Conservation (phyloP, 73 alveolate genomes). For the Paramecium sexaurelia region DNA sequence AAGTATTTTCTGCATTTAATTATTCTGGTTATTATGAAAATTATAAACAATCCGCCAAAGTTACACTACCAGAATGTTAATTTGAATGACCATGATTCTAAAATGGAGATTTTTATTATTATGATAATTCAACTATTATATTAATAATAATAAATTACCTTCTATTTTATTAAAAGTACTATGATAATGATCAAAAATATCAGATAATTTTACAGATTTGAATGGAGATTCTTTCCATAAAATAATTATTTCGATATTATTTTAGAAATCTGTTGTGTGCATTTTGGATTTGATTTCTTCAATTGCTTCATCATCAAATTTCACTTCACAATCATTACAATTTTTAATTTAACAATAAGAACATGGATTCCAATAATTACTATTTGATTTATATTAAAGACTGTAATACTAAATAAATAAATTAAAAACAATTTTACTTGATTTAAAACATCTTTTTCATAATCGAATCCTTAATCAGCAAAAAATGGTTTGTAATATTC, state of each 20-base stretch:
- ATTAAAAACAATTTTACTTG: background rate
- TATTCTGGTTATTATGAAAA: constrained; percentile 74
- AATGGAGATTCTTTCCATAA: constrained; percentile 16
- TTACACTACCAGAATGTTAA: background rate
- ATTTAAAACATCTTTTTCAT: background rate
- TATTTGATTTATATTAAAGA: background rate
- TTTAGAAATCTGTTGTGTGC: background rate
- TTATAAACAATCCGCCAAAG: constrained; percentile 46
- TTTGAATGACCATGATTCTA: constrained; percentile 5
- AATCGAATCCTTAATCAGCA: background rate
- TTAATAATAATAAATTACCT: background rate
- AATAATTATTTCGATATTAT: background rate
- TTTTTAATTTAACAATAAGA: background rate
- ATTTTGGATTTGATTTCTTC: background rate
- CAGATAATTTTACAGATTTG: background rate
- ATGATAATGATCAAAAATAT: constrained; percentile 13
- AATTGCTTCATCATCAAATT: constrained; percentile 14
- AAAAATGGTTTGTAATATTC: background rate
- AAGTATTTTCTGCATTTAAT: constrained; percentile 82
- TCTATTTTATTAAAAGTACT: background rate
- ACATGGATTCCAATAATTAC: constrained; percentile 37
- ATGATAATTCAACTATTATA: background rate
- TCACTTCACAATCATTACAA: constrained; percentile 19
- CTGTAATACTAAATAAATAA: background rate
- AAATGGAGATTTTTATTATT: background rate